Percentiles rank a stretch among this genome's conserved stretches.
Conservation (phyloP, 2,329 filamentous ascomycete genomes). For the Elsinoe necatrix region DNA sequence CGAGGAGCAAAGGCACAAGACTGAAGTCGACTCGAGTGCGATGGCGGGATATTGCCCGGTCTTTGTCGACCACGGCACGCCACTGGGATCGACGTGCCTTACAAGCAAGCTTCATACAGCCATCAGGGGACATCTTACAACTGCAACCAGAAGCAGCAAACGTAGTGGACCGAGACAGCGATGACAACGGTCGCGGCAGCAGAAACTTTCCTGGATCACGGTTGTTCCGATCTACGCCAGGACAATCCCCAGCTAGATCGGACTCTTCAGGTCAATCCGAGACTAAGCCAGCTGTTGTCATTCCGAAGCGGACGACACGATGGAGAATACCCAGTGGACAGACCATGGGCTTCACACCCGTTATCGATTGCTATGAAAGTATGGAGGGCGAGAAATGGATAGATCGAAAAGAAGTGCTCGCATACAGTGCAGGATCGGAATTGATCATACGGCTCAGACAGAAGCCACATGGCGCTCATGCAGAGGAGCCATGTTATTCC, state of each 20-base stretch:
- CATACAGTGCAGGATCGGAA: constrained; percentile 53
- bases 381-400: constrained; percentile 39
- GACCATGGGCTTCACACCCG: constrained; percentile 53
- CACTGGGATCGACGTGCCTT: constrained; percentile 51
- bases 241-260: constrained; percentile 4
- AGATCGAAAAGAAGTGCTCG: constrained; percentile 48
- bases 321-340: constrained; percentile 38
- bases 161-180: constrained; percentile 23
- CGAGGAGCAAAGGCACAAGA: neutral
- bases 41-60: constrained; percentile 45
- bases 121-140: constrained; percentile 28
- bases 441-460: constrained; percentile 44
- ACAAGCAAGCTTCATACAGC: constrained; percentile 46
- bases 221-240: constrained; percentile 8
- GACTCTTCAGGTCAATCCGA: constrained; percentile 4
- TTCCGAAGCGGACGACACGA: constrained; percentile 24
- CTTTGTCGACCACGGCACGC: constrained; percentile 47
- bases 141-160: neutral
- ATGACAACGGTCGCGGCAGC: neutral
- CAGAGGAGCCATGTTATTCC: neutral
- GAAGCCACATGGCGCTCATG: constrained; percentile 25
- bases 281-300: neutral
- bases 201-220: neutral
- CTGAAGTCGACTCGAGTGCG: constrained; percentile 34
- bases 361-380: constrained; percentile 50